phyloP scores from a whole-genome alignment of 768 basidiomycete species.

The Brasilioporus rufonigricans region DNA sequence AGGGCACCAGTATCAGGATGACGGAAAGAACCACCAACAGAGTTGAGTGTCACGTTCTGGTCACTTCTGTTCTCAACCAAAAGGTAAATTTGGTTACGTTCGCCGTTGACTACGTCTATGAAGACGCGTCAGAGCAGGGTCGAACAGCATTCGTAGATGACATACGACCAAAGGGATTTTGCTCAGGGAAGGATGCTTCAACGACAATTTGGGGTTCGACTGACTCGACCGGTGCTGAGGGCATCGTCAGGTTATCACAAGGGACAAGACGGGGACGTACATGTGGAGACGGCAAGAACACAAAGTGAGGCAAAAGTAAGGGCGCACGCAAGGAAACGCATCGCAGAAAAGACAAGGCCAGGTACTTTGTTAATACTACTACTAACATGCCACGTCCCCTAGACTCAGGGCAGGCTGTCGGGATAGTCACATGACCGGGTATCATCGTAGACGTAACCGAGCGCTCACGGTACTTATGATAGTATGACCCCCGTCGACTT shows the following conservation, averaged over 20 bases:
- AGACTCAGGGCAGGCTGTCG: constrained; percentile 28
- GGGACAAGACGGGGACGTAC: constrained; percentile 15
- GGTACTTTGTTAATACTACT: not conserved
- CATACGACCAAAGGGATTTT: constrained; percentile 77
- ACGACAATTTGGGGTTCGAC: constrained; percentile 54
- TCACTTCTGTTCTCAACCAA: constrained; percentile 74
- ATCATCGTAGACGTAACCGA: not conserved
- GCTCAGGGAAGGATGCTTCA: constrained; percentile 61
- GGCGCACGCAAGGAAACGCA: constrained; percentile 35
- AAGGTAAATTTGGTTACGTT: constrained; percentile 66
- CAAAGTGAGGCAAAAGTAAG: constrained; percentile 29
- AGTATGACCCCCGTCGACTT: constrained; percentile 11
- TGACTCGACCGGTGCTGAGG: constrained; percentile 29
- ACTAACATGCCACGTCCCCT: constrained; percentile 31
- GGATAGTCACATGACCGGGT: constrained; percentile 15
- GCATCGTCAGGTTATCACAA: constrained; percentile 4
- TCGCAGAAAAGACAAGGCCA: constrained; percentile 7
- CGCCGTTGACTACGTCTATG: constrained; percentile 82
- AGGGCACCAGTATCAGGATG: constrained; percentile 60
- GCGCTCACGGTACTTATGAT: not conserved
- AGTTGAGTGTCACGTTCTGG: constrained; percentile 65
- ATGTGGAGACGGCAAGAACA: constrained; percentile 30
- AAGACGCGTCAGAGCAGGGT: constrained; percentile 8
- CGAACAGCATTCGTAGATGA: constrained; percentile 14
- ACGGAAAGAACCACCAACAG: constrained; percentile 65